Evolutionary conservation across 2,329 filamentous ascomycete genomes (phyloP).

Genomic region (Alternaria ventricosa): DNA sequence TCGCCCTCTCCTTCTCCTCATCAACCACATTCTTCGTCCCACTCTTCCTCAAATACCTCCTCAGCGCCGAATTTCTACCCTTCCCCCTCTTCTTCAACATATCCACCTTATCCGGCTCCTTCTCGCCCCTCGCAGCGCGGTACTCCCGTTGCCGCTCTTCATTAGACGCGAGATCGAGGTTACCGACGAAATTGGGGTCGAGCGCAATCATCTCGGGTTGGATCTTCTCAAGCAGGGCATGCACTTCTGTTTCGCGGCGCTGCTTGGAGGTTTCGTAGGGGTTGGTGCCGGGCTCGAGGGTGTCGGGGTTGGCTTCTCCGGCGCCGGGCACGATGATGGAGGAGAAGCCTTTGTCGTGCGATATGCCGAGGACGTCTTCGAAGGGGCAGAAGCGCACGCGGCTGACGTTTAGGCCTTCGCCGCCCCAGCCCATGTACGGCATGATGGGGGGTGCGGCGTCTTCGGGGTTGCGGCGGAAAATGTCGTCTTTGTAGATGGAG

Average conservation of each 20-base stretch:
- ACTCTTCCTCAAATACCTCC: constrained; percentile 91
- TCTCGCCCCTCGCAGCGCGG: constrained; percentile 71
- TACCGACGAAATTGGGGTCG: constrained; percentile 90
- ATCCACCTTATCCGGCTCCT: constrained; percentile 64
- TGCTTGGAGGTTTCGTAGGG: constrained; percentile 94
- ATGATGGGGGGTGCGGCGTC: constrained; percentile 73
- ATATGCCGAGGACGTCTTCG: constrained; percentile 88
- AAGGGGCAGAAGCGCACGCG: constrained; percentile 90
- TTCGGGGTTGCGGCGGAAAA: constrained; percentile 79
- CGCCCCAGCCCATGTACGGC: constrained; percentile 93
- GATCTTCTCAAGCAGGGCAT: constrained; percentile 88
- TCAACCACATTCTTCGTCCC: constrained; percentile 93
- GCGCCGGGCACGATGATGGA: constrained; percentile 90
- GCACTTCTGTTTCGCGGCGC: constrained; percentile 90
- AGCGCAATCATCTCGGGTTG: constrained; percentile 97
- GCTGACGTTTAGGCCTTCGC: constrained; percentile 81
- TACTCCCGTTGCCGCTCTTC: constrained; percentile 77
- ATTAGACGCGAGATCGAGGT: constrained; percentile 80
- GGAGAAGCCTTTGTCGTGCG: constrained; percentile 85
- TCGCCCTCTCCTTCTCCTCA: constrained; percentile 86
- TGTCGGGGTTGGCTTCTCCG: constrained; percentile 97
- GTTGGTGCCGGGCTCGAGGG: constrained; percentile 77
- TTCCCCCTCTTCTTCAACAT: constrained; percentile 77
- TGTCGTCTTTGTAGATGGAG: constrained; percentile 82
- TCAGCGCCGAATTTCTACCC: constrained; percentile 87